Evolutionary conservation across 768 basidiomycete genomes (phyloP).

Genomic region (Boletus vinaceobasis): DNA sequence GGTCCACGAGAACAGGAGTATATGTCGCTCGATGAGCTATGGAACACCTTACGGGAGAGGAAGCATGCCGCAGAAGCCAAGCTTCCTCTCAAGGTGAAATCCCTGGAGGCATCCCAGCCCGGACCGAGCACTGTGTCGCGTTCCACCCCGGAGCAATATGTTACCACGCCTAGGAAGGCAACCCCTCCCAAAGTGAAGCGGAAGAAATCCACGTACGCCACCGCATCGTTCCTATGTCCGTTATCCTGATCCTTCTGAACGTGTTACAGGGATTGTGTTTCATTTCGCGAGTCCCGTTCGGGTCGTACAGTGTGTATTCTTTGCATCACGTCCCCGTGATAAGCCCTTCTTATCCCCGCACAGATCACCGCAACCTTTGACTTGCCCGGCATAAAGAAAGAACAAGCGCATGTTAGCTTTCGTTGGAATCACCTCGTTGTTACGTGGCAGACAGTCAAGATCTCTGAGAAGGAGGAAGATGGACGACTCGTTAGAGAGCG

Average conservation of each 20-base stretch:
- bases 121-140: conserved; percentile 23
- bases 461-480: conserved; percentile 59
- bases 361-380: conserved; percentile 69
- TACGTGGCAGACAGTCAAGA: conserved; percentile 61
- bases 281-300: conserved; percentile 67
- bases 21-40: conserved; percentile 53
- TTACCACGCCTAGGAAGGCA: conserved; percentile 23
- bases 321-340: conserved; percentile 12
- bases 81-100: conserved; percentile 67
- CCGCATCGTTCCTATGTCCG: conserved; percentile 3
- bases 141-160: conserved; percentile 22
- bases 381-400: conserved; percentile 63
- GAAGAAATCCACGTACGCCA: conserved; percentile 61
- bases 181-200: conserved; percentile 47
- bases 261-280: conserved; percentile 45
- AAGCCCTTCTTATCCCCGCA: conserved; percentile 22
- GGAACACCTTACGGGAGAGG: conserved; percentile 60
- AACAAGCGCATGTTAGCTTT: conserved; percentile 74
- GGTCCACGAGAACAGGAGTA: conserved; percentile 24
- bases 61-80: conserved; percentile 67
- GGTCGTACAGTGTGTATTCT: conserved; percentile 47
- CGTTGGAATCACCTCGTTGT: conserved; percentile 59
- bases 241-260: conserved; percentile 15
- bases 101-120: conserved; percentile 43
- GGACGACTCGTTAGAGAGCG: conserved; percentile 61